Evolutionary conservation across 257 asterid species (phyloP).

Genomic region (Asclepias syriaca): DNA sequence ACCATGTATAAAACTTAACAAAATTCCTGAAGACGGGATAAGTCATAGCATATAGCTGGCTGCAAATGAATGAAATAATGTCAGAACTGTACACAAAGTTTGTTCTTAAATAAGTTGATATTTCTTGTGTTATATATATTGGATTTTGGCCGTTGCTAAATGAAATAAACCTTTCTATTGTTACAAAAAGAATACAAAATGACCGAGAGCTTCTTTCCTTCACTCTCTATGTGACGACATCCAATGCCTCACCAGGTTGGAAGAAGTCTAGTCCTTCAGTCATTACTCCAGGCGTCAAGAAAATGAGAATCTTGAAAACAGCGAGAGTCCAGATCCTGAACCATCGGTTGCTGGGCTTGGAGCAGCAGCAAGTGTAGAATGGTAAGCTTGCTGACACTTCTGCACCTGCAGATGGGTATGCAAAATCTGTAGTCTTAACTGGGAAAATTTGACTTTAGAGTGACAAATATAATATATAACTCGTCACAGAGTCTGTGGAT

Average conservation of each 20-base stretch:
- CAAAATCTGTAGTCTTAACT: neutral
- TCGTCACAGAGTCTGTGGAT: neutral
- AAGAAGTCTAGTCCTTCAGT: neutral
- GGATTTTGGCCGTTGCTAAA: neutral
- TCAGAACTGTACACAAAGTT: neutral
- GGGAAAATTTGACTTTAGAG: neutral
- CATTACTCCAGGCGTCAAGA: constrained; percentile 32
- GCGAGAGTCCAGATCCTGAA: constrained; percentile 53
- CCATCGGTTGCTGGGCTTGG: constrained; percentile 69
- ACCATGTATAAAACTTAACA: neutral
- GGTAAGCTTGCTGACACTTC: constrained; percentile 86
- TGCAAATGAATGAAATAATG: neutral
- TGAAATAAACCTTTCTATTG: neutral
- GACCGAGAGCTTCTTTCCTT: neutral
- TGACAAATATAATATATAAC: neutral
- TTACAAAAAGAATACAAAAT: constrained; percentile 1
- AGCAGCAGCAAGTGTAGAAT: constrained; percentile 43
- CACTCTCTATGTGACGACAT: neutral
- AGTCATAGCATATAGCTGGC: neutral
- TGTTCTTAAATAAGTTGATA: neutral
- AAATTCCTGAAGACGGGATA: neutral
- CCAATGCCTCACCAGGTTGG: neutral
- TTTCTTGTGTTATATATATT: neutral
- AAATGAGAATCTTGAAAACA: constrained; percentile 86
- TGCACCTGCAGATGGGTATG: constrained; percentile 46